A percentile compares a stretch with the other conserved stretches of the same genome.
phyloP scores from a whole-genome alignment of 352 stramenopile species.

The Phytopythium chamaehyphon region DNA sequence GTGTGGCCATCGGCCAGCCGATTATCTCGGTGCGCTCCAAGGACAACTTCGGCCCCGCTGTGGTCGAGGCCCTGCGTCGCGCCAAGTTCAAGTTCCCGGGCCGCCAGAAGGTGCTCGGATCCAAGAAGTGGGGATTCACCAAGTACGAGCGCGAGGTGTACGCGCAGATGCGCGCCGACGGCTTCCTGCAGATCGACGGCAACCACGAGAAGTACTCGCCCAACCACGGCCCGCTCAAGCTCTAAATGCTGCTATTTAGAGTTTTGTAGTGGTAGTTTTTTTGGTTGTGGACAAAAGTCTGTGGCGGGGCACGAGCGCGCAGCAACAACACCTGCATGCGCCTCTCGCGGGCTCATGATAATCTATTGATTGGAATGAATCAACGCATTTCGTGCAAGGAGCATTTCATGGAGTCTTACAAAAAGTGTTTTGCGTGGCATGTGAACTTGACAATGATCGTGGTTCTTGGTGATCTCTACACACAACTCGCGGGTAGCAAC shows the following conservation, averaged over 20 bases:
- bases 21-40: constrained; percentile 98
- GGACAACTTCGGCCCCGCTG: constrained; percentile 91
- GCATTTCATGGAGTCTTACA: too few relatives aligned
- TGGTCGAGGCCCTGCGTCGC: constrained; percentile 97
- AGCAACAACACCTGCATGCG: too few relatives aligned
- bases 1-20: constrained; percentile 98
- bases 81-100: constrained; percentile 99
- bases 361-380: constrained; percentile 9
- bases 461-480: too few relatives aligned
- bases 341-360: constrained; percentile 5
- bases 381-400: constrained; percentile 4
- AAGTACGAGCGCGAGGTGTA: constrained; percentile 98
- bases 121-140: constrained; percentile 99
- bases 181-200: constrained; percentile 92
- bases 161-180: constrained; percentile 93
- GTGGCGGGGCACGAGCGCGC: not conserved
- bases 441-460: too few relatives aligned
- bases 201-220: constrained; percentile 98
- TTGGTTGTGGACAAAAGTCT: too few relatives aligned
- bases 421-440: too few relatives aligned
- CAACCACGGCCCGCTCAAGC: constrained; percentile 79
- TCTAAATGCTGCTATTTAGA: constrained; percentile 33
- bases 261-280: constrained; percentile 2
- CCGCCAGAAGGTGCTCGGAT: constrained; percentile 99
- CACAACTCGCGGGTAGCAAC: too few relatives aligned